Evolutionary conservation across 139 green algal genomes (phyloP).

Genomic region (Eudorina sp.): DNA sequence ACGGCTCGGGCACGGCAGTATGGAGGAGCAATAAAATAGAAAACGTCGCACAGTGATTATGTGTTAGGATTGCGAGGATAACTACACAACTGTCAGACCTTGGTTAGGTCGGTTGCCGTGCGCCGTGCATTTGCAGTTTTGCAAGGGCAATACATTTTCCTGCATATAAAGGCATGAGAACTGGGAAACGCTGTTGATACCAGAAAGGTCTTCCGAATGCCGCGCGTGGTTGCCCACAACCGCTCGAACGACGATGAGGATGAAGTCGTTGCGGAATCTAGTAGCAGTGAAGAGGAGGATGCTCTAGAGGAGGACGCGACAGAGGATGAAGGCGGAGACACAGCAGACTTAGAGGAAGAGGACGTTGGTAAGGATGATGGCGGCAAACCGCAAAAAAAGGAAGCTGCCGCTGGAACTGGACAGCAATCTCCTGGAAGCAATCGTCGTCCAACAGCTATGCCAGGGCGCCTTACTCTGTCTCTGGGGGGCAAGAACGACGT

Average conservation of each 20-base stretch:
- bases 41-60: too few relatives aligned
- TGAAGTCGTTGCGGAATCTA: background rate
- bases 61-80: too few relatives aligned
- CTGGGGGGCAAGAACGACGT: conserved; percentile 11
- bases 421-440: background rate
- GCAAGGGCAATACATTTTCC: too few relatives aligned
- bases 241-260: background rate
- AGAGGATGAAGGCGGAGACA: background rate
- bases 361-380: background rate
- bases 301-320: too few relatives aligned
- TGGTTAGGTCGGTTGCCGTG: too few relatives aligned
- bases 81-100: too few relatives aligned
- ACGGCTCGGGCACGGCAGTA: too few relatives aligned
- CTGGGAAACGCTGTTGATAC: too few relatives aligned
- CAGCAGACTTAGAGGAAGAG: background rate
- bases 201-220: background rate
- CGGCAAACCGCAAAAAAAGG: background rate
- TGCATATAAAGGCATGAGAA: too few relatives aligned
- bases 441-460: background rate
- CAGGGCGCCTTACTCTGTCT: background rate
- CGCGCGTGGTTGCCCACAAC: background rate
- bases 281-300: too few relatives aligned
- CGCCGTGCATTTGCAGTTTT: too few relatives aligned
- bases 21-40: too few relatives aligned
- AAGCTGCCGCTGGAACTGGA: background rate